Evolutionary conservation across 768 basidiomycete genomes (phyloP).

Genomic region (Amanita inopinata): DNA sequence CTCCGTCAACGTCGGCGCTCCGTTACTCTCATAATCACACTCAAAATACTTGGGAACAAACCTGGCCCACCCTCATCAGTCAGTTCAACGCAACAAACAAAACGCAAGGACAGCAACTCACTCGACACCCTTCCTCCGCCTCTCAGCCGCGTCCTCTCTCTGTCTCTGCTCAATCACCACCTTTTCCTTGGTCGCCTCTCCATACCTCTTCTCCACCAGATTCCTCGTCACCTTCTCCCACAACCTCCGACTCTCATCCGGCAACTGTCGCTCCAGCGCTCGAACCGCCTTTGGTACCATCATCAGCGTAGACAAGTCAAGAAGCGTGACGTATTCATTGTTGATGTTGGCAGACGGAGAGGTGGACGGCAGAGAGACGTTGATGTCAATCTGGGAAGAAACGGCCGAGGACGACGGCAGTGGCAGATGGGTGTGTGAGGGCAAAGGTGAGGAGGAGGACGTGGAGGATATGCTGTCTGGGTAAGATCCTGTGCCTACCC

Average conservation of each 20-base stretch:
- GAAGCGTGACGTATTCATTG: slow-evolving; percentile 52
- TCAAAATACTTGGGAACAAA: slow-evolving; percentile 12
- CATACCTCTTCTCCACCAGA: slow-evolving; percentile 76
- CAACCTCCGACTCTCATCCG: slow-evolving; percentile 74
- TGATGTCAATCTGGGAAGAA: no score
- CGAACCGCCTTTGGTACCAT: slow-evolving; percentile 80
- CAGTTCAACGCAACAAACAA: not conserved
- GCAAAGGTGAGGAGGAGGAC: slow-evolving; percentile 36
- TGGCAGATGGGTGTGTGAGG: slow-evolving; percentile 35
- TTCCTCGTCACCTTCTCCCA: slow-evolving; percentile 80
- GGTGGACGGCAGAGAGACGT: not conserved
- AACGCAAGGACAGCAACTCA: slow-evolving; percentile 33
- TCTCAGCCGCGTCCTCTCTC: slow-evolving; percentile 78
- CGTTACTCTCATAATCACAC: slow-evolving; percentile 5
- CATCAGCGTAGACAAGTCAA: slow-evolving; percentile 67
- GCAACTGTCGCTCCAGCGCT: slow-evolving; percentile 68
- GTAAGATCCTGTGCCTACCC: slow-evolving; percentile 37
- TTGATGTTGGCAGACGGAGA: slow-evolving; percentile 16
- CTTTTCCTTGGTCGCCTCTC: slow-evolving; percentile 89
- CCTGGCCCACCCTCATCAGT: slow-evolving; percentile 6
- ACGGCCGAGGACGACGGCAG: slow-evolving; percentile 13
- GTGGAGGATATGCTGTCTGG: slow-evolving; percentile 24
- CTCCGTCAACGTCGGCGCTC: slow-evolving; percentile 5
- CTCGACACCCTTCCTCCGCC: slow-evolving; percentile 73
- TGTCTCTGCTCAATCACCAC: slow-evolving; percentile 88